Percentiles rank a stretch among this genome's conserved stretches.
Evolutionary conservation across 1,284 basidiomycete genomes (phyloP).

Genomic region (Crepidotus sp.): DNA sequence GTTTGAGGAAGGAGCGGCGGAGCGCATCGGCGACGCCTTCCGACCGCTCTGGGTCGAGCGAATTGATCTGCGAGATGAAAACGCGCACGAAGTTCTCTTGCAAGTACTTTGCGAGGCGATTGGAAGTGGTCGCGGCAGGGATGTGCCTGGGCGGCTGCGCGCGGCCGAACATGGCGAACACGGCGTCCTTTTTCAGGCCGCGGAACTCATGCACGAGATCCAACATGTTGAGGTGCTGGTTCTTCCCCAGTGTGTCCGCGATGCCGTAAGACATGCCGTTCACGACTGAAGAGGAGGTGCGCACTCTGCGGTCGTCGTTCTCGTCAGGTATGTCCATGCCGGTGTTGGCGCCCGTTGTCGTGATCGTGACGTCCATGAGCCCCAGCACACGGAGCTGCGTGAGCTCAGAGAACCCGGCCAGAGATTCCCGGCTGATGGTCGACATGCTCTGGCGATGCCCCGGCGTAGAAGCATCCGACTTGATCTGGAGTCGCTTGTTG

Average conservation of each 20-base stretch:
- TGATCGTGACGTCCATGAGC: constrained; percentile 96
- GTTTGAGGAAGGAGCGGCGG: constrained; percentile 75
- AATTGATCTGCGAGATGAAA: constrained; percentile 52
- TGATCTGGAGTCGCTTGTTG: constrained; percentile 43
- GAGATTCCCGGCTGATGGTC: constrained; percentile 29
- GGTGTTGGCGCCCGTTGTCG: constrained; percentile 44
- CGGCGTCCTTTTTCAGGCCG: constrained; percentile 69
- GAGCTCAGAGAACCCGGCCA: constrained; percentile 85
- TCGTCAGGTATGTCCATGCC: constrained; percentile 74
- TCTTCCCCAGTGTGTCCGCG: constrained; percentile 83
- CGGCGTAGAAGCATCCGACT: constrained; percentile 26
- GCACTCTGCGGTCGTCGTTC: constrained; percentile 82
- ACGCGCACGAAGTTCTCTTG: constrained; percentile 69
- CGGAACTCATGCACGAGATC: constrained; percentile 90
- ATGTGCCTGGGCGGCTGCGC: constrained; percentile 47
- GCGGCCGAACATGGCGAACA: constrained; percentile 94
- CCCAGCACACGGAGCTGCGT: constrained; percentile 82
- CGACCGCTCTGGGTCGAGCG: constrained; percentile 36
- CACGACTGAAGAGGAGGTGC: constrained; percentile 86
- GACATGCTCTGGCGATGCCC: constrained; percentile 21
- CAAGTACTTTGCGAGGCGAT: constrained; percentile 67
- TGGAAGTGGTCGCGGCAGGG: constrained; percentile 41
- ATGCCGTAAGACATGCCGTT: constrained; percentile 96
- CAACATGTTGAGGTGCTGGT: constrained; percentile 79
- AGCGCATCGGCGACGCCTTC: constrained; percentile 71